Evolutionary conservation across 164 flowering plant species (phyloP).

Genomic region (Malania oleifera): DNA sequence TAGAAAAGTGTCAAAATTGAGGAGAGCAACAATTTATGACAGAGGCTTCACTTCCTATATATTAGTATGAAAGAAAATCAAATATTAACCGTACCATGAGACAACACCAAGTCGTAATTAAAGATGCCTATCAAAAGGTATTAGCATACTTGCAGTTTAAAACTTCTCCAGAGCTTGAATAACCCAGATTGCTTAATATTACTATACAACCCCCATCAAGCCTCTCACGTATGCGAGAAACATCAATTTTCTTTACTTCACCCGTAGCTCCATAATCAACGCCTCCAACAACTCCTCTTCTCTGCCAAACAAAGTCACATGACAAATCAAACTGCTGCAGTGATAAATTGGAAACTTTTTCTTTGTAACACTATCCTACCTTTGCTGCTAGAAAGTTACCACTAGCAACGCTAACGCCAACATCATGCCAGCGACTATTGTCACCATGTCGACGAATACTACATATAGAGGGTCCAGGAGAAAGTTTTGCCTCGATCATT

Average conservation of each 20-base stretch:
- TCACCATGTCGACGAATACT: conserved; percentile 89
- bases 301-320: conserved; percentile 37
- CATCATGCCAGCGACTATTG: conserved; percentile 82
- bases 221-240: conserved; percentile 75
- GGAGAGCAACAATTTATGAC: too few relatives aligned
- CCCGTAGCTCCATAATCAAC: conserved; percentile 94
- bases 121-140: conserved; percentile 25
- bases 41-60: not conserved
- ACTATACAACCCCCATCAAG: conserved; percentile 82
- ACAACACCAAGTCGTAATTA: conserved; percentile 10
- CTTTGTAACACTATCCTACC: conserved; percentile 35
- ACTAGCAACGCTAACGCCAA: conserved; percentile 92
- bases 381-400: conserved; percentile 96
- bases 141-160: conserved; percentile 96
- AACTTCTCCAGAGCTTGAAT: conserved; percentile 97
- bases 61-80: not conserved
- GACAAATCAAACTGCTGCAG: not conserved
- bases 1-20: too few relatives aligned
- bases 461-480: conserved; percentile 86
- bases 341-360: not conserved
- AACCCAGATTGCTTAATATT: conserved; percentile 73
- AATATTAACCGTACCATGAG: not conserved
- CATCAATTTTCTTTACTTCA: conserved; percentile 92
- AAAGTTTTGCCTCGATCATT: conserved; percentile 84
- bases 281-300: conserved; percentile 89